Base-by-base conservation (phyloP, 495 filamentous ascomycete genomes). In the Aspergillus cavernicola region DNA sequence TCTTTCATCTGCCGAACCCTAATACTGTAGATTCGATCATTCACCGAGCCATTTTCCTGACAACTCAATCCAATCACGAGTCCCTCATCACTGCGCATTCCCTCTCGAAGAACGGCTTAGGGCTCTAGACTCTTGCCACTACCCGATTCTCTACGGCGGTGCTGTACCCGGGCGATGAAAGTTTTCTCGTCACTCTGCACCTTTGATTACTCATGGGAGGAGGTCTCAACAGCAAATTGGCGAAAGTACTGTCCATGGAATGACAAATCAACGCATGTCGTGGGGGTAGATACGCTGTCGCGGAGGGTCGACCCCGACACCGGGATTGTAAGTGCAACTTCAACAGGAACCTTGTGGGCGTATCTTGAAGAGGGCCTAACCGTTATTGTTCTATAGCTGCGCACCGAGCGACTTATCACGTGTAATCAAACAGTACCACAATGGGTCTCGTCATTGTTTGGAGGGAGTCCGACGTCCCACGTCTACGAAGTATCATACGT, bases 141-240 rank as follows among this genome's bases (percentile, higher is more conserved):
- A 44, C 26, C 23, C 13, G 19, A 29, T 33, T 2, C n/a, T n/a
- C n/a, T n/a, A n/a, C 44, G 6, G 10, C 19, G 15, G 16, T 35
- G 12, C 19, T 47, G 2, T 19, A 33, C 15, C 11, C 40, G 32
- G n/a, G 68, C 46, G 31, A 98, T 98, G 93, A 95, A 92, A 79
- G 87, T 98, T 66, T 98, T 97, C 66, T 86, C 90, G 29, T 89
- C 88, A 54, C 73, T 73, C 26, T 90, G 87, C 69, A 90, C 88
- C 18, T 97, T 97, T 74, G 80, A 96, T 69, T 98, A 98, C 77
- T 91, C 90, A 22, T 98, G 93, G 92, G 87, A 92, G 59, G 95
- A 97, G 69, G 95, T 97, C 29, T 95, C 91, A n/a, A 89, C 90
- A n/a, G 90, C 87, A 60, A 98, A 97, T 80, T 98, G 93, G 93